Conservation (phyloP, 345 rosid genomes). For the Melastoma malabathricum region DNA sequence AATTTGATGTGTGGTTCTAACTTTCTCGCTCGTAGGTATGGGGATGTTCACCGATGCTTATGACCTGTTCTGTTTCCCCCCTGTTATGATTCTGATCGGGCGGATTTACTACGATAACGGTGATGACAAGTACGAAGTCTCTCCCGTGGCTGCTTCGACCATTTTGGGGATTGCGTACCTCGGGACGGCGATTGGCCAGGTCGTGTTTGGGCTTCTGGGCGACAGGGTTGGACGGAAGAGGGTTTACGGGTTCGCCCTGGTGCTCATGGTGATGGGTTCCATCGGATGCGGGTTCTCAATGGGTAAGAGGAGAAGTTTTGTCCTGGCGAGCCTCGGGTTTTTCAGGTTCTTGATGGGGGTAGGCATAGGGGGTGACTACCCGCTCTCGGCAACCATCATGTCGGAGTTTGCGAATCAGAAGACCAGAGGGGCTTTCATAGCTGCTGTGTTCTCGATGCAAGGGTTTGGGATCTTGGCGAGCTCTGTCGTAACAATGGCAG, state of each 20-base stretch:
- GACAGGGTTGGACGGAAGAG: slow-evolving; percentile 37
- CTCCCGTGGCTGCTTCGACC: slow-evolving; percentile 4
- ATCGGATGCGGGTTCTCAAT: slow-evolving; percentile 46
- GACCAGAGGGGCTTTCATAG: slow-evolving; percentile 49
- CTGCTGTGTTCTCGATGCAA: slow-evolving; percentile 60
- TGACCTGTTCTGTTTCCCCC: slow-evolving; percentile 43
- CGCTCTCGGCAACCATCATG: slow-evolving; percentile 66
- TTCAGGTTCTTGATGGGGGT: slow-evolving; percentile 46
- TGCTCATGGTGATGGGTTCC: slow-evolving; percentile 40
- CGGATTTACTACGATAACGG: slow-evolving; percentile 15
- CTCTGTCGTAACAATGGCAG: slow-evolving; percentile 36
- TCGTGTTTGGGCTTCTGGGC: slow-evolving; percentile 41
- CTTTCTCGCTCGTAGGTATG: slow-evolving; percentile 18
- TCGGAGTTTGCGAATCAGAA: slow-evolving; percentile 62
- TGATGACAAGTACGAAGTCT: not conserved
- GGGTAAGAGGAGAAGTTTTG: slow-evolving; percentile 30
- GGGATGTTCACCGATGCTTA: slow-evolving; percentile 47
- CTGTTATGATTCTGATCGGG: slow-evolving; percentile 20
- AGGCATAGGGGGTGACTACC: slow-evolving; percentile 65
- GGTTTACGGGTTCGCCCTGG: slow-evolving; percentile 40
- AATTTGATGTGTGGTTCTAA: too few species aligned
- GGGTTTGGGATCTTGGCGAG: slow-evolving; percentile 54
- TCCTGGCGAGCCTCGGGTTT: slow-evolving; percentile 16
- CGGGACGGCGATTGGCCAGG: slow-evolving; percentile 41
- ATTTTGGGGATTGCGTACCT: slow-evolving; percentile 29